Conservation (phyloP, 768 basidiomycete genomes). For the Tubosaeta brunneosetosa region DNA sequence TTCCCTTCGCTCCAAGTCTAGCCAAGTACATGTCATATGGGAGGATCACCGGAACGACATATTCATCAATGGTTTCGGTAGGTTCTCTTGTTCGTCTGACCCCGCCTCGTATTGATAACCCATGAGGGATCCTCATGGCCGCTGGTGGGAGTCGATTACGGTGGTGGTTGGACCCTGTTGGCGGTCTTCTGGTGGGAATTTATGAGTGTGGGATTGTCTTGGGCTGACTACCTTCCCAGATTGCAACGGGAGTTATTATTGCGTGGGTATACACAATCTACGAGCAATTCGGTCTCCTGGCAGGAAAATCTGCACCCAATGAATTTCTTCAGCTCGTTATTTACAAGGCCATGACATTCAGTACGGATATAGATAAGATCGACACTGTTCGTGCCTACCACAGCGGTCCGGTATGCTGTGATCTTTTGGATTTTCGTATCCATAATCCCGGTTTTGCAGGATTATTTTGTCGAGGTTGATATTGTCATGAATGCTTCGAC, state of each 20-base stretch:
- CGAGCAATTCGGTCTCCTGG: constrained; percentile 77
- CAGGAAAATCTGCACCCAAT: constrained; percentile 88
- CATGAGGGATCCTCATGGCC: constrained; percentile 74
- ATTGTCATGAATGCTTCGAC: constrained; percentile 89
- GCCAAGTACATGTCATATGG: constrained; percentile 94
- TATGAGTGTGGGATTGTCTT: neutral
- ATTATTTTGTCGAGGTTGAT: constrained; percentile 94
- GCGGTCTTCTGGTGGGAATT: constrained; percentile 62
- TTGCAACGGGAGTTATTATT: constrained; percentile 71
- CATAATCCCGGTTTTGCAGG: constrained; percentile 35
- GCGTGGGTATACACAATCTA: constrained; percentile 77
- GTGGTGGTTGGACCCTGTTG: constrained; percentile 84
- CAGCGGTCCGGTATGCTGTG: constrained; percentile 61
- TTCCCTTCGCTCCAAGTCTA: constrained; percentile 72
- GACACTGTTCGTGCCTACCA: constrained; percentile 95
- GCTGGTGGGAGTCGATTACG: constrained; percentile 71
- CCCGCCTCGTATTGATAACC: neutral
- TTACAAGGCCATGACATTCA: constrained; percentile 89
- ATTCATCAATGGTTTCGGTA: constrained; percentile 78
- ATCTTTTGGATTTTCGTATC: neutral
- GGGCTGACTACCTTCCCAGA: constrained; percentile 38
- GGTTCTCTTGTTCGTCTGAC: constrained; percentile 10
- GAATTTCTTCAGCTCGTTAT: constrained; percentile 88
- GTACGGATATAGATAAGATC: constrained; percentile 75
- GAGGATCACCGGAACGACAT: constrained; percentile 94